Percentiles rank a stretch among this genome's conserved stretches.
These are phyloP conservation scores for Geranomyces michiganensis DNA, from an alignment of 192 early-diverging fungal species.

Conservation along the genomic window DNA sequence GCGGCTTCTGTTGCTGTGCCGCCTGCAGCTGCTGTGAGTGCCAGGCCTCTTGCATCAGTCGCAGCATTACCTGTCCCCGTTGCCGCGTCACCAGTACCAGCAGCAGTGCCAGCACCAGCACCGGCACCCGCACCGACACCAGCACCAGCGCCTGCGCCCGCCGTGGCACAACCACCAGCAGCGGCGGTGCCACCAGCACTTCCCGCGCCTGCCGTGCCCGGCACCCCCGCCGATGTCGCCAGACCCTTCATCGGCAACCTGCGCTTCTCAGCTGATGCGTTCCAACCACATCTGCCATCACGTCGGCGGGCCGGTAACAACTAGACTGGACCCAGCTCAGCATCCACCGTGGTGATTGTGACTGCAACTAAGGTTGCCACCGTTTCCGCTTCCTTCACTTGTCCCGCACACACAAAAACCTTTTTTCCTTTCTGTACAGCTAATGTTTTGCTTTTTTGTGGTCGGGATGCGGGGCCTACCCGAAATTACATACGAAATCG, in stretches of 20 bases:
- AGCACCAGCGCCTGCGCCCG: too few species aligned
- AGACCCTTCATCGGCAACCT: background rate
- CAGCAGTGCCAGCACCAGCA: constrained; percentile 1
- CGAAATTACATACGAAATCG: too few species aligned
- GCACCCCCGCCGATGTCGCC: background rate
- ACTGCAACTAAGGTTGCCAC: too few species aligned
- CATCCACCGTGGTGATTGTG: too few species aligned
- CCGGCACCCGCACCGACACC: background rate
- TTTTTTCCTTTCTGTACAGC: too few species aligned
- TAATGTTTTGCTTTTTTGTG: too few species aligned
- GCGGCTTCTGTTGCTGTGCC: background rate
- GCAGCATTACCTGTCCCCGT: background rate
- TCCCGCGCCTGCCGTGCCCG: background rate
- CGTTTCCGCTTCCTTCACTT: too few species aligned
- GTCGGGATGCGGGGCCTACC: too few species aligned
- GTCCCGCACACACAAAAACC: too few species aligned
- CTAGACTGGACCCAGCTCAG: too few species aligned
- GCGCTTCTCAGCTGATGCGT: background rate
- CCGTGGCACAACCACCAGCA: too few species aligned
- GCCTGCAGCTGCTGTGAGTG: background rate
- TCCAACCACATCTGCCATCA: background rate
- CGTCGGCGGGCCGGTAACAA: too few species aligned
- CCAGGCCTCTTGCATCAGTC: background rate
- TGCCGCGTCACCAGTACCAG: background rate
- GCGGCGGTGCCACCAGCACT: background rate